These are phyloP conservation scores for Sarocladiaceae sp. DNA, from an alignment of 2,329 filamentous ascomycete species.

Conservation along the genomic window DNA sequence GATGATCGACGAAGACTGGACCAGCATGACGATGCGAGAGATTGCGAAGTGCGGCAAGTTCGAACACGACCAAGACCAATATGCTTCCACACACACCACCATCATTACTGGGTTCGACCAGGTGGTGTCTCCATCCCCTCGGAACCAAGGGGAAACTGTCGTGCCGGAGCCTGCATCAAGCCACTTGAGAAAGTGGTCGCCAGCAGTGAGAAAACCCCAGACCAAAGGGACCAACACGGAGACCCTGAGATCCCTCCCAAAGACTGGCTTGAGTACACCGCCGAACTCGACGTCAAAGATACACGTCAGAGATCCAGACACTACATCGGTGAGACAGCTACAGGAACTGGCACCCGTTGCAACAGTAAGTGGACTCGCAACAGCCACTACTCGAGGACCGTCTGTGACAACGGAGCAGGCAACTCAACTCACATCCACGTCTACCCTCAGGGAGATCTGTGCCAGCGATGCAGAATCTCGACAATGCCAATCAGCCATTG, in stretches of 20 bases:
- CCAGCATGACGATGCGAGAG: constrained; percentile 16
- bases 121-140: constrained; percentile 16
- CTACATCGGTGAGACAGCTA: not conserved
- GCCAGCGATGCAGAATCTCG: not conserved
- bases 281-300: not conserved
- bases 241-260: not conserved
- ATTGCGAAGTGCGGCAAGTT: constrained; percentile 17
- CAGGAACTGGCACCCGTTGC: too few species aligned
- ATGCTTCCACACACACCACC: constrained; percentile 54
- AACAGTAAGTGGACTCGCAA: too few species aligned
- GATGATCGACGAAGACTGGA: constrained; percentile 17
- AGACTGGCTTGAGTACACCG: not conserved
- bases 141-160: constrained; percentile 9
- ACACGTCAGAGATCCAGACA: not conserved
- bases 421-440: not conserved
- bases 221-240: not conserved
- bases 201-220: not conserved
- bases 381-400: too few species aligned
- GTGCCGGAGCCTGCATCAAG: not conserved
- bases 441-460: not conserved
- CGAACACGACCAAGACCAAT: constrained; percentile 21
- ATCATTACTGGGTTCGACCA: constrained; percentile 52
- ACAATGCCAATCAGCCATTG: not conserved
- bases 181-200: constrained; percentile 5
- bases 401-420: not conserved